Base-by-base conservation (phyloP, 2,329 filamentous ascomycete genomes). In the Chrysoporthe austroafricana region DNA sequence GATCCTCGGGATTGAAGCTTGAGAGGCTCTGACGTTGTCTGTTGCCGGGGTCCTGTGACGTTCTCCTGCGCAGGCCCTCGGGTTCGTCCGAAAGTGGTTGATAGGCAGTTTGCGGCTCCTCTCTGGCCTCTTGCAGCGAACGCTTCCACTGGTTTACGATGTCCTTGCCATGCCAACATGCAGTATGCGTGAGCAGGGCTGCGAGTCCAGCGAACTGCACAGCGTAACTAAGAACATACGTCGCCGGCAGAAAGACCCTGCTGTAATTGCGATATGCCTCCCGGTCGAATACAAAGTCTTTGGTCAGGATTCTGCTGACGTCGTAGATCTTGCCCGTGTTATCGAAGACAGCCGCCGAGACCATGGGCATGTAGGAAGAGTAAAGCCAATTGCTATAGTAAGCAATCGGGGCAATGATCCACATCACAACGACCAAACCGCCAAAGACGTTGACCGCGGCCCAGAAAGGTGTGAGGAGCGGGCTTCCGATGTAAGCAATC, bases 401-500 rank as follows among this genome's bases (percentile, higher is more conserved):
- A 73, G 93, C 85, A 46, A 95, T 85, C 0, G 93, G 92, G 1
- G 92, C 92, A 43, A 92, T 79, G 65, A 95, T 86, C 92, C 92
- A 96, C 90, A 96, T 95, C 63, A 96, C 91, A 60, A 94, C 80
- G 2, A 93, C 88, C 62, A 96, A 82, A 5, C 92, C 93, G 67
- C 90, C 91, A 39, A 96, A 87, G 48, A 96, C 92, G 74, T 96
- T 96, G 79, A 94, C 88, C 9, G 92, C 90, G 52, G 92, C 91
- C 92, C 93, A 94, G 77, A 95, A 96, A 0, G 93, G 93, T 0
- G 93, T 93, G 18, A 96, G 84, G 7, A 96, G 82, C 0, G 91
- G 93, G 4, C 92, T 96, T 18, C 93, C 93, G 73, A 96, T 96
- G 74, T 95, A 90, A 0, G 93, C 93, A 70, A 97, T 90, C 75